Base-by-base conservation (phyloP, 768 basidiomycete species). In the Tremella fuciformis region DNA sequence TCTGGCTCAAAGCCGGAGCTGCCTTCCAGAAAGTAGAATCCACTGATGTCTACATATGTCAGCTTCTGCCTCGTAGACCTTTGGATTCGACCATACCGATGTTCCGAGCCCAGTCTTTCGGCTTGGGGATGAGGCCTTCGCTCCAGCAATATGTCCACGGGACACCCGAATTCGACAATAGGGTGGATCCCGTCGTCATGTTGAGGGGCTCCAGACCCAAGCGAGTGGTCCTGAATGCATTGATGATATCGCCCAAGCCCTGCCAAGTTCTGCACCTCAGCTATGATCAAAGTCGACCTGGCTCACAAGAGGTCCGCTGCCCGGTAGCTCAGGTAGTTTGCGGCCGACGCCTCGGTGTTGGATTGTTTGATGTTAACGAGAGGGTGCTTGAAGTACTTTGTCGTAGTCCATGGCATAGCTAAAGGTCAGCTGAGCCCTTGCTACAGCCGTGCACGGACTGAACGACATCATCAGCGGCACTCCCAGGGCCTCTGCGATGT, bases 361-460 rank as follows among this genome's bases (percentile, higher is more conserved):
- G 82, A 81, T 9, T 77, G 69, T 37, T 79, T 80, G 73, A 86
- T 81, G 57, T 82, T 83, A 57, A 85, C 85, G 16, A 86, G 78
- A 2, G 85, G 85, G 70, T 86, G 85, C 0, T 83, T 80, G 66
- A 86, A 86, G 11, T 80, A 71, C 1, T 78, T 78, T 0, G 82
- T 85, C 0, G 84, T 80, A 49, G 80, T 80, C 84, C 85, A 86
- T 37, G 85, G 85, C 85, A 86, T 86, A 6, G 84, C 85, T 86
- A 59, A 1, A 25, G 21, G 55, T 64, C 40, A 60, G 53, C 16
- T 46, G 47, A 49, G 46, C 34, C 18, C 42, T 22, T 46, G 22
- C n/a, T 6, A 46, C 16, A 6, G n/a, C 6, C 22, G 16, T 6
- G 46, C 15, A 64, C 73, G 63, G 46, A 76, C 75, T 85, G 69